Evolutionary conservation across 2,329 filamentous ascomycete species (phyloP).

Genomic region (Myriosclerotinia curreyana): DNA sequence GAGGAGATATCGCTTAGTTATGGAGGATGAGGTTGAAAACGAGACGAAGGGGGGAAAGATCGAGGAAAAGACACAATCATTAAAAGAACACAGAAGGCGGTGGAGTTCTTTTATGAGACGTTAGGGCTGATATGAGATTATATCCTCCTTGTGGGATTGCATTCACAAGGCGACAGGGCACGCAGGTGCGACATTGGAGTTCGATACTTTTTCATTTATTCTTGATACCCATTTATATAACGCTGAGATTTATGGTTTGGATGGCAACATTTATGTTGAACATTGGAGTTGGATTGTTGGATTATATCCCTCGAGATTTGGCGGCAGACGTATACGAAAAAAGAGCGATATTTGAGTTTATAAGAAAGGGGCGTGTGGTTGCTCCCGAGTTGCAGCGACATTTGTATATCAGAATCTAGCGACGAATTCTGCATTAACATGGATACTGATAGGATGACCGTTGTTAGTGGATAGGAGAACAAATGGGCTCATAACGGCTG

Average conservation of each 20-base stretch:
- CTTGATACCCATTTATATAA: slow-evolving; percentile 15
- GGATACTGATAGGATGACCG: background rate
- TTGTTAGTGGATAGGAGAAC: background rate
- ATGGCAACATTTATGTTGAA: background rate
- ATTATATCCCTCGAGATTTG: background rate
- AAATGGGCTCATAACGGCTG: background rate
- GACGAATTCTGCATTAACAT: background rate
- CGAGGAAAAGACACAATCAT: background rate
- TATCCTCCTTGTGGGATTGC: background rate
- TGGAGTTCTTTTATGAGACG: slow-evolving; percentile 14
- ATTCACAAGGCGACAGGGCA: background rate
- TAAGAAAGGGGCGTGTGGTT: background rate
- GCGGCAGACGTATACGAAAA: background rate
- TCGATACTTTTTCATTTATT: slow-evolving; percentile 7
- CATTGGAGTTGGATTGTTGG: slow-evolving; percentile 2
- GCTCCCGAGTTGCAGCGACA: background rate
- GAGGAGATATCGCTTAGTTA: slow-evolving; percentile 56
- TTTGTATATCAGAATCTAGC: background rate
- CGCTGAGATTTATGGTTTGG: background rate
- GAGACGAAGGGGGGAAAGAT: background rate
- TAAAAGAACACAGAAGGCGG: slow-evolving; percentile 5
- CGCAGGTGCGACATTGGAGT: background rate
- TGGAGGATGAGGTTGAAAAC: slow-evolving; percentile 25
- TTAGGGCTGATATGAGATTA: background rate
- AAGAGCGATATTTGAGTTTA: background rate